These are phyloP conservation scores for Teratosphaeria nubilosa DNA, from an alignment of 2,329 filamentous ascomycete genomes.

Conservation along the genomic window DNA sequence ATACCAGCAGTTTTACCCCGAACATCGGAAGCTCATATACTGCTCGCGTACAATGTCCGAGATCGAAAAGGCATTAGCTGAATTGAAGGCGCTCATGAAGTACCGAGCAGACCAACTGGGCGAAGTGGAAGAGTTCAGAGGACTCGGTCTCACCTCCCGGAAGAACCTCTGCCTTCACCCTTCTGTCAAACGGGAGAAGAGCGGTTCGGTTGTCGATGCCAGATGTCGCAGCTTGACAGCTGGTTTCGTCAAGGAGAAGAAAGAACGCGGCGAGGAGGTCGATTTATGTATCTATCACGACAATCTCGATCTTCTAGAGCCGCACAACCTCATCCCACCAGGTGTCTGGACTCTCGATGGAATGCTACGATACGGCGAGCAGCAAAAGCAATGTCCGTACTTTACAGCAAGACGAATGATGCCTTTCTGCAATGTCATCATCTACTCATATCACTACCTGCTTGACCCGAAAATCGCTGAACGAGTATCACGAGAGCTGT, in stretches of 20 bases:
- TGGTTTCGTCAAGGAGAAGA: constrained; percentile 96
- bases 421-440: constrained; percentile 98
- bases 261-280: constrained; percentile 86
- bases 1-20: constrained; percentile 88
- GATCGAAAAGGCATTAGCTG: constrained; percentile 92
- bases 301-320: constrained; percentile 91
- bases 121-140: constrained; percentile 82
- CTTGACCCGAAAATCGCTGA: constrained; percentile 97
- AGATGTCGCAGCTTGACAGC: constrained; percentile 90
- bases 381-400: constrained; percentile 95
- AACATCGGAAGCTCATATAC: constrained; percentile 93
- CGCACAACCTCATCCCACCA: constrained; percentile 86
- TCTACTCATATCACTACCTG: constrained; percentile 98
- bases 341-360: constrained; percentile 94
- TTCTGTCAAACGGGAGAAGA: constrained; percentile 92
- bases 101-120: constrained; percentile 87
- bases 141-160: constrained; percentile 83
- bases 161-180: constrained; percentile 97
- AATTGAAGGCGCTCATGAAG: constrained; percentile 88
- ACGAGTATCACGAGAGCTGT: constrained; percentile 85
- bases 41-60: constrained; percentile 99
- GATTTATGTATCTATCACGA: constrained; percentile 95
- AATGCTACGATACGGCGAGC: constrained; percentile 78
- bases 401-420: constrained; percentile 97
- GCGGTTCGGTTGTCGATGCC: constrained; percentile 87